A percentile compares a stretch with the other conserved stretches of the same genome.
These are phyloP conservation scores for Apiospora hydei DNA, from an alignment of 2,329 filamentous ascomycete species.

Conservation along the genomic window DNA sequence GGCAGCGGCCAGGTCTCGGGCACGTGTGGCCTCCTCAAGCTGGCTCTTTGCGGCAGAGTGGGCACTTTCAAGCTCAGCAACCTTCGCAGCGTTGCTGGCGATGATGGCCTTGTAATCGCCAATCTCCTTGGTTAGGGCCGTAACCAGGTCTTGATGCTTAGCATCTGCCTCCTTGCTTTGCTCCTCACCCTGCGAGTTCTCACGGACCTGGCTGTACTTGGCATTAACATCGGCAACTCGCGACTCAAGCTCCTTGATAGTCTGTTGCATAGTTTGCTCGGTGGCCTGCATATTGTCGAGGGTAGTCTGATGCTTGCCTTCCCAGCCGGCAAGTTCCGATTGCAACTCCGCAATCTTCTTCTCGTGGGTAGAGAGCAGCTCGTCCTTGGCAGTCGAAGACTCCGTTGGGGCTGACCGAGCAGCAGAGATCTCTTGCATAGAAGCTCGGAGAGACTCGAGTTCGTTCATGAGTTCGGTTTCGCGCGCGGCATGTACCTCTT, in stretches of 20 bases:
- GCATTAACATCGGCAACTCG: constrained; percentile 62
- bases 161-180: constrained; percentile 57
- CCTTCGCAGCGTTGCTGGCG: constrained; percentile 70
- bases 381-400: constrained; percentile 35
- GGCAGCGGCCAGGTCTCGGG: constrained; percentile 59
- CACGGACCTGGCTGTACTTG: constrained; percentile 53
- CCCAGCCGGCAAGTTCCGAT: constrained; percentile 76
- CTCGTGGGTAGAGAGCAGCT: constrained; percentile 52
- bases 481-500: constrained; percentile 73
- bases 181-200: constrained; percentile 48
- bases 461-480: constrained; percentile 79
- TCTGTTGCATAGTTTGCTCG: constrained; percentile 75
- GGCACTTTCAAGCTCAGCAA: constrained; percentile 76
- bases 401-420: constrained; percentile 29
- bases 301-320: constrained; percentile 75
- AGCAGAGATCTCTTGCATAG: constrained; percentile 50
- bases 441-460: constrained; percentile 70
- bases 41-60: constrained; percentile 72
- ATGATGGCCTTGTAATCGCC: constrained; percentile 82
- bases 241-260: constrained; percentile 75
- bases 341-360: constrained; percentile 72
- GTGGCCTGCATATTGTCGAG: constrained; percentile 75
- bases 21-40: constrained; percentile 70
- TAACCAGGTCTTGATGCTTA: constrained; percentile 66
- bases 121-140: constrained; percentile 74